Evolutionary conservation across 306 rosid species (phyloP).

Genomic region (Acacia confusa): DNA sequence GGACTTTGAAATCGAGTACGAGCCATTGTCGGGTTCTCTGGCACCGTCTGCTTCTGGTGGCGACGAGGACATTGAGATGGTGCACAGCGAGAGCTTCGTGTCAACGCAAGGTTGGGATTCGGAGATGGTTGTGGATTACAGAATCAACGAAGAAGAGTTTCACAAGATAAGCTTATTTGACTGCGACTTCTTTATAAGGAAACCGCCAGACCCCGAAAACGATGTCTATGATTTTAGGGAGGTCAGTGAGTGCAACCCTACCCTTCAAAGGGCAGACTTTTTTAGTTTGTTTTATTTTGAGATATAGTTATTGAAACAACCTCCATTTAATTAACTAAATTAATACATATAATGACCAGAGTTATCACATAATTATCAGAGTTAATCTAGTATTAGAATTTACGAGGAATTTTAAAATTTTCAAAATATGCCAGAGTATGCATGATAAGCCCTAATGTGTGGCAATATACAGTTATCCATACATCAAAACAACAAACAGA

Average conservation of each 20-base stretch:
- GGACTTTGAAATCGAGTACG: slow-evolving; percentile 95
- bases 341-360: too few relatives aligned
- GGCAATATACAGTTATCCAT: too few relatives aligned
- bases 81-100: slow-evolving; percentile 66
- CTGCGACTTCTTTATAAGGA: slow-evolving; percentile 85
- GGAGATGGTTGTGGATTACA: slow-evolving; percentile 75
- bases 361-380: too few relatives aligned
- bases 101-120: slow-evolving; percentile 84
- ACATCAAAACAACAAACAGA: too few relatives aligned
- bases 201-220: slow-evolving; percentile 83
- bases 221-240: slow-evolving; percentile 93
- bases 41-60: slow-evolving; percentile 28
- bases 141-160: slow-evolving; percentile 87
- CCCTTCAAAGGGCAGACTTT: not conserved
- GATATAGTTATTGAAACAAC: not conserved
- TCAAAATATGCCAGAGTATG: too few relatives aligned
- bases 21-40: slow-evolving; percentile 38
- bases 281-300: not conserved
- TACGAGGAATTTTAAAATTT: too few relatives aligned
- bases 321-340: too few relatives aligned
- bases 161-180: slow-evolving; percentile 76
- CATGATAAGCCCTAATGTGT: too few relatives aligned
- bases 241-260: slow-evolving; percentile 37
- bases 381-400: too few relatives aligned
- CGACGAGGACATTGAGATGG: slow-evolving; percentile 59